A percentile compares a stretch with the other conserved stretches of the same genome.
Conservation (phyloP, 163 green algal species). For the Prototheca cutis region DNA sequence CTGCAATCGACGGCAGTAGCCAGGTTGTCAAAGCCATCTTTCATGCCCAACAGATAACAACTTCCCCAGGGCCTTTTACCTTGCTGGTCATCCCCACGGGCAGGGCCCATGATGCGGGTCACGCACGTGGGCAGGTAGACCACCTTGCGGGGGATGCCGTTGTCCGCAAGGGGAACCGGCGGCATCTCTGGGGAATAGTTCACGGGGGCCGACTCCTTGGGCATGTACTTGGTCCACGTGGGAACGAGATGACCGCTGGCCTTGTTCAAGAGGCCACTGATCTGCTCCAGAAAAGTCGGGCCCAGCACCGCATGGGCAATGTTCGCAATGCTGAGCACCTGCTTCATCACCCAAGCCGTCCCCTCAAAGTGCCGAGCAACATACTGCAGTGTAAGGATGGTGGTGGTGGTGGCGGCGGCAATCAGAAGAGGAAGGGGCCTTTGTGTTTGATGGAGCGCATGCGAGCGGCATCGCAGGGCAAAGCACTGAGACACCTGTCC, state of each 20-base stretch:
- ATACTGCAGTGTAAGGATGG: too few species aligned
- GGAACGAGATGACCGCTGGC: conserved; percentile 60
- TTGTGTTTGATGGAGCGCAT: too few species aligned
- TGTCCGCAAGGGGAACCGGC: not conserved
- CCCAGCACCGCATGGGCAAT: conserved; percentile 67
- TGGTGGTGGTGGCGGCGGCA: too few species aligned
- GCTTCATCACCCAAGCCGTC: conserved; percentile 52
- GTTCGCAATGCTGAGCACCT: conserved; percentile 69
- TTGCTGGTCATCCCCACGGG: conserved; percentile 50
- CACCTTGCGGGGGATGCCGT: conserved; percentile 56
- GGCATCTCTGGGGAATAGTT: not conserved
- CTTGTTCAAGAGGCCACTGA: conserved; percentile 60
- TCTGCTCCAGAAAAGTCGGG: conserved; percentile 51
- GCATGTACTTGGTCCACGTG: conserved; percentile 91
- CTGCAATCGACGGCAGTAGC: too few species aligned
- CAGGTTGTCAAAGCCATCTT: too few species aligned
- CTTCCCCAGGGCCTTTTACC: too few species aligned
- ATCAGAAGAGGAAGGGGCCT: too few species aligned
- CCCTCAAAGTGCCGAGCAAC: conserved; percentile 76
- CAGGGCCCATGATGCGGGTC: conserved; percentile 92
- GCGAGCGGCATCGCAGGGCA: too few species aligned
- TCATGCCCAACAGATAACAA: too few species aligned
- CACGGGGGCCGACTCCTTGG: conserved; percentile 40
- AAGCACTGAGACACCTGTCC: too few species aligned
- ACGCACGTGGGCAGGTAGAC: conserved; percentile 91